Percentiles rank a stretch among this genome's conserved stretches.
Conservation (phyloP, 805 yeast species). For the Zygosaccharomyces gambellarensis region DNA sequence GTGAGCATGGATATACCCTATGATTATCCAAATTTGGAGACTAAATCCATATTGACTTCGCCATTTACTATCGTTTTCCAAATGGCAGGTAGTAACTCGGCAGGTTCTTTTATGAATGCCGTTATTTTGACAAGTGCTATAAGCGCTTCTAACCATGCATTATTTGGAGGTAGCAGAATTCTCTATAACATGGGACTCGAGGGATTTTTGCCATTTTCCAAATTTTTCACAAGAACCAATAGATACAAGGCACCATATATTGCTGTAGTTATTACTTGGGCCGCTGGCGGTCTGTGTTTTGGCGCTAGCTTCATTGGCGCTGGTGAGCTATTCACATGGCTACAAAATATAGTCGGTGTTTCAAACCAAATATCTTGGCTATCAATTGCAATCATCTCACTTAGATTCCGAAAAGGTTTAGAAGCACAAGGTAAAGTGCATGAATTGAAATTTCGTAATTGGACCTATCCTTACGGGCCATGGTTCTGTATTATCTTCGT, state of each 20-base stretch:
- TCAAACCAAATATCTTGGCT: conserved; percentile 51
- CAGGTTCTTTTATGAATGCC: conserved; percentile 50
- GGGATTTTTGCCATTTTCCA: conserved; percentile 39
- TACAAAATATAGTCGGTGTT: conserved; percentile 49
- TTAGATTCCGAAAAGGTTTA: conserved; percentile 46
- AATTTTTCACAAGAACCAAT: conserved; percentile 38
- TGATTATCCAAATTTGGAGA: conserved; percentile 38
- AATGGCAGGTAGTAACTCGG: conserved; percentile 48
- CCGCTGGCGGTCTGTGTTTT: conserved; percentile 53
- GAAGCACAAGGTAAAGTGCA: conserved; percentile 41
- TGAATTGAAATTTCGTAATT: conserved; percentile 41
- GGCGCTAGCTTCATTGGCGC: conserved; percentile 54
- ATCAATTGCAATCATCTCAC: conserved; percentile 44
- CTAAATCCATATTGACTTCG: conserved; percentile 36
- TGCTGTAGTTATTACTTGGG: conserved; percentile 47
- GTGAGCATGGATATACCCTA: conserved; percentile 58
- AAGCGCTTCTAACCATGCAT: conserved; percentile 52
- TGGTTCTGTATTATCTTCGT: conserved; percentile 43
- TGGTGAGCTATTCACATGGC: conserved; percentile 50
- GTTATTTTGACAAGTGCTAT: conserved; percentile 51
- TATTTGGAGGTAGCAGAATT: conserved; percentile 48
- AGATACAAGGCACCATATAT: conserved; percentile 46
- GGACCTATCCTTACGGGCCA: conserved; percentile 52
- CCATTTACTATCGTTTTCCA: conserved; percentile 45
- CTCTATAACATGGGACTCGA: conserved; percentile 47